Evolutionary conservation across 139 green algal species (phyloP), one percentile per base, ranked within the genome.

Genomic region (Picochlorum costavermella): DNA sequence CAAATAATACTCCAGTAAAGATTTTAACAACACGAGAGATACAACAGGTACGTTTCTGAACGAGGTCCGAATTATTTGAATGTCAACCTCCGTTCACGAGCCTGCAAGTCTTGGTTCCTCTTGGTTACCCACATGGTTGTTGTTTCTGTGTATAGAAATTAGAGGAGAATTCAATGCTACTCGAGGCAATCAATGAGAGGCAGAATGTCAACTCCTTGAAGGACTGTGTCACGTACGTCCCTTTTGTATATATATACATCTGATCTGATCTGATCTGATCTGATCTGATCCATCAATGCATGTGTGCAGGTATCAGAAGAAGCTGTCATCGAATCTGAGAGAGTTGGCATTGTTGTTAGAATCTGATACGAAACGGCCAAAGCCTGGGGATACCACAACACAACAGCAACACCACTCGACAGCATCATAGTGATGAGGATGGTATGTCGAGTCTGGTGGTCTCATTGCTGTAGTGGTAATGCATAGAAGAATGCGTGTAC

Each of bases 131-230:
- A 30, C 17, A 63, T 69, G 20, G 17, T 28, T 12, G 6, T 40
- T 23, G 28, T 26, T 28, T 17, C 11, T 67, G 28, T 8, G 1
- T 40, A 40, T 17, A 70, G 63, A 70, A 61, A 44, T 50, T 70
- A 33, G 63, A 70, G 23, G 63, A 70, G 30, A 70, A 70, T 25
- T 26, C 50, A 29, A 70, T 51, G 63, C 29, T 70, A 6, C 55
- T 70, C n/a, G 12, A 45, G 11, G 63, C 63, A 5, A 63, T 70
- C 16, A 50, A 51, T n/a, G 63, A 70, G 50, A 43, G 31, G 2
- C 63, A 70, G 48, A 63, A 62, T 51, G 20, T 63, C 26, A 33
- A 30, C 6, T 51, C 63, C 3, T n/a, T 63, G 12, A 50, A 70
- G 20, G 63, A 70, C 9, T 63, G 50, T n/a, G 6, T 70, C 12